phyloP scores from a whole-genome alignment of 805 yeast genomes.

The Candida taoyuanica region DNA sequence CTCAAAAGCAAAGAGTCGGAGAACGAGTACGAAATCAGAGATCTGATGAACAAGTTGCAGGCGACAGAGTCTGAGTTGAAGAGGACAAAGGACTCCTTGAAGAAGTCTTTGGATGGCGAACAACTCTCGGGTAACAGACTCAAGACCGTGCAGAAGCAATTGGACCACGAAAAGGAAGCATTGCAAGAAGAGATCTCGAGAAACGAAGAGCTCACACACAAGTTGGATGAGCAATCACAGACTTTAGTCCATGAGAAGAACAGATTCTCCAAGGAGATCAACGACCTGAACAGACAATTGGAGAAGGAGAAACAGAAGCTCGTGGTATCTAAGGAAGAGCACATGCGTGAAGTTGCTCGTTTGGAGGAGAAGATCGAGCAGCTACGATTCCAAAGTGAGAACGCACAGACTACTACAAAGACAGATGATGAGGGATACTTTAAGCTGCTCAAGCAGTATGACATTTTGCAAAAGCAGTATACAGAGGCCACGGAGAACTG shows the following conservation, averaged over 20 bases:
- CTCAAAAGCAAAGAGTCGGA: slow-evolving; percentile 44
- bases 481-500: slow-evolving; percentile 76
- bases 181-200: slow-evolving; percentile 19
- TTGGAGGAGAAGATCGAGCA: slow-evolving; percentile 70
- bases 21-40: slow-evolving; percentile 31
- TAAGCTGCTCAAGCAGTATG: slow-evolving; percentile 44
- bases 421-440: slow-evolving; percentile 35
- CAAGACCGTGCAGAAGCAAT: slow-evolving; percentile 20
- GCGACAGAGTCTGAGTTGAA: slow-evolving; percentile 24
- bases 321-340: slow-evolving; percentile 18
- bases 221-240: slow-evolving; percentile 24
- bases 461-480: slow-evolving; percentile 62
- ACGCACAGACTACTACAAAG: slow-evolving; percentile 27
- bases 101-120: slow-evolving; percentile 23
- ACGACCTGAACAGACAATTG: slow-evolving; percentile 28
- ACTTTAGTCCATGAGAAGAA: slow-evolving; percentile 23
- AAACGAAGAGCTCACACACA: slow-evolving; percentile 23
- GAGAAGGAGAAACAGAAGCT: slow-evolving; percentile 34
- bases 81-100: slow-evolving; percentile 25
- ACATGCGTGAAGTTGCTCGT: slow-evolving; percentile 43
- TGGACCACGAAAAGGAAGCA: slow-evolving; percentile 19
- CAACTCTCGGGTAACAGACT: slow-evolving; percentile 23
- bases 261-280: slow-evolving; percentile 25
- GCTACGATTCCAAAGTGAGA: slow-evolving; percentile 59
- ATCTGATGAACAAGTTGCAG: slow-evolving; percentile 11